Evolutionary conservation across 768 basidiomycete genomes (phyloP).

Genomic region (Multifurca ochricompacta): DNA sequence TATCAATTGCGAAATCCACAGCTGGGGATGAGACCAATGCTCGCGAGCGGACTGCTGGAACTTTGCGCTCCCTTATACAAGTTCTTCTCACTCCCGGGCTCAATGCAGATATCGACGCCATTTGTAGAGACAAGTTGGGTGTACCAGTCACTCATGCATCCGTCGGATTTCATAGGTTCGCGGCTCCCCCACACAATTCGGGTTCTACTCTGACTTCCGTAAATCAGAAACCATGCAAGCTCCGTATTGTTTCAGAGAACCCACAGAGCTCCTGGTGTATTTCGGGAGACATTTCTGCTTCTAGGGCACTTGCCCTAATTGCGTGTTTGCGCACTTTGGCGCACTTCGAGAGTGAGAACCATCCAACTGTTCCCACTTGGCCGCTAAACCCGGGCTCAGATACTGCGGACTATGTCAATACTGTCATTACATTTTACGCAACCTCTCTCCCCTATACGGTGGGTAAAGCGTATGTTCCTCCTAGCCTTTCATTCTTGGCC

Average conservation of each 20-base stretch:
- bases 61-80: slow-evolving; percentile 55
- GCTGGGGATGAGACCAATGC: slow-evolving; percentile 21
- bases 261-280: slow-evolving; percentile 59
- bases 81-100: slow-evolving; percentile 62
- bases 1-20: slow-evolving; percentile 13
- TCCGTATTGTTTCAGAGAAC: slow-evolving; percentile 34
- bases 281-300: slow-evolving; percentile 62
- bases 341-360: slow-evolving; percentile 52
- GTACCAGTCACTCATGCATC: slow-evolving; percentile 33
- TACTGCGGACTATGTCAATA: slow-evolving; percentile 56
- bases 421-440: slow-evolving; percentile 75
- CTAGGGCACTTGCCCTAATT: slow-evolving; percentile 58
- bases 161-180: slow-evolving; percentile 47
- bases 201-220: background rate
- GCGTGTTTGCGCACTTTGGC: slow-evolving; percentile 62
- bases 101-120: slow-evolving; percentile 59
- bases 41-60: slow-evolving; percentile 39
- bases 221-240: slow-evolving; percentile 32
- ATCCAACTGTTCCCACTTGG: background rate
- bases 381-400: slow-evolving; percentile 35
- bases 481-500: slow-evolving; percentile 68
- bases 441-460: slow-evolving; percentile 57
- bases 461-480: slow-evolving; percentile 53
- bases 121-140: slow-evolving; percentile 53
- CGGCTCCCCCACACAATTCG: background rate